phyloP scores from a whole-genome alignment of 495 filamentous ascomycete genomes.

The Neurospora tetraspora region DNA sequence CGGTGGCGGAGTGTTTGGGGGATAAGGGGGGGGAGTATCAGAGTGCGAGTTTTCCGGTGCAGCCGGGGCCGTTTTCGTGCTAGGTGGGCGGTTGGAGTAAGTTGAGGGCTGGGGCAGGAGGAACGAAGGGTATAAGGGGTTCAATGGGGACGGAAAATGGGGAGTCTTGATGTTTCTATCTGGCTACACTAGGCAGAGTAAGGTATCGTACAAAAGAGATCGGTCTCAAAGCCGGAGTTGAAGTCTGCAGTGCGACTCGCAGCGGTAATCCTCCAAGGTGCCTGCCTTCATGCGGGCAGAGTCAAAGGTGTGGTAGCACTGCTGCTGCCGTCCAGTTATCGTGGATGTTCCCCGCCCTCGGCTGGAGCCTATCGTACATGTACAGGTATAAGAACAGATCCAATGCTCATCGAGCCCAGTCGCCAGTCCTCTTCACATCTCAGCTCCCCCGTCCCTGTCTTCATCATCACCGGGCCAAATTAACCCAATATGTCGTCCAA shows the following conservation, averaged over 20 bases:
- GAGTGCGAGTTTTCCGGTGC: slow-evolving; percentile 20
- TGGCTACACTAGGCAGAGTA: neutral
- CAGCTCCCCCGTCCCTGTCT: neutral
- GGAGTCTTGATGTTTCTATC: neutral
- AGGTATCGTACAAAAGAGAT: neutral
- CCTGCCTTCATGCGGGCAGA: neutral
- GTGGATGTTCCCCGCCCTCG: neutral
- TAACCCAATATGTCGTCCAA: neutral
- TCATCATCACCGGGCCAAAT: neutral
- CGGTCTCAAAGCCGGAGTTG: neutral
- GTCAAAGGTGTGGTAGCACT: neutral
- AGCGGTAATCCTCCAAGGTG: neutral
- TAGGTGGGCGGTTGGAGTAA: neutral
- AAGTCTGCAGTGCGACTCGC: neutral
- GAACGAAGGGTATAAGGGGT: neutral
- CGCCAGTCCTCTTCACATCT: neutral
- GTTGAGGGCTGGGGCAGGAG: neutral
- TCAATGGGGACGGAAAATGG: neutral
- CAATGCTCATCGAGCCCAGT: neutral
- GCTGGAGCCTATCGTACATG: neutral
- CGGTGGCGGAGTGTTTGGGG: slow-evolving; percentile 45
- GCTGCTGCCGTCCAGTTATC: neutral
- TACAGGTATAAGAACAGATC: neutral
- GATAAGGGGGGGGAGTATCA: slow-evolving; percentile 37
- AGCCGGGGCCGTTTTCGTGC: slow-evolving; percentile 14